A percentile compares a stretch with the other conserved stretches of the same genome.
phyloP scores from a whole-genome alignment of 2,329 filamentous ascomycete genomes.

The Aspergillus sp. region DNA sequence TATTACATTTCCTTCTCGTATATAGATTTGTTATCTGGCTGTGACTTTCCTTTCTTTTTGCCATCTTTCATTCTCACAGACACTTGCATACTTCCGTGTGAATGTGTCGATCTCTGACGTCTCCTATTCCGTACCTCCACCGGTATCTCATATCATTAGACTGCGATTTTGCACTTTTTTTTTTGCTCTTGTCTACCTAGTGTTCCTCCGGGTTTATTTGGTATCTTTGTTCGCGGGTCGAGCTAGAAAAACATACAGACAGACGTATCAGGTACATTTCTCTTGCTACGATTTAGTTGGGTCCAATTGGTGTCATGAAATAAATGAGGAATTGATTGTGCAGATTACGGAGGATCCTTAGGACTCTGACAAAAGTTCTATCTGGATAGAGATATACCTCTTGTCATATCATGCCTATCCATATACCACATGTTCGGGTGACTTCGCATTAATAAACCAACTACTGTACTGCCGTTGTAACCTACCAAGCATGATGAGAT shows the following conservation, averaged over 20 bases:
- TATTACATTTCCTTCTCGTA: constrained; percentile 2
- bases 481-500: constrained; percentile 7
- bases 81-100: not conserved
- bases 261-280: not conserved
- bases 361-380: too few species aligned
- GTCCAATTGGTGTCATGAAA: not conserved
- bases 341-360: not conserved
- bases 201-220: not conserved
- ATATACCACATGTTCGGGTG: too few species aligned
- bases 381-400: too few species aligned
- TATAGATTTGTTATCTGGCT: constrained; percentile 9
- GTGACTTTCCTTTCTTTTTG: not conserved
- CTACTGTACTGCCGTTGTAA: not conserved
- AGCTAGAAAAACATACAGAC: constrained; percentile 2
- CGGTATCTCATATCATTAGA: not conserved
- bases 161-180: not conserved
- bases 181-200: not conserved
- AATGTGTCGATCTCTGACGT: not conserved
- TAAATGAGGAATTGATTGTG: not conserved
- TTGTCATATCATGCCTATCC: too few species aligned
- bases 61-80: not conserved
- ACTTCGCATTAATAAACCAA: constrained; percentile 19
- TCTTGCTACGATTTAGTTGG: not conserved
- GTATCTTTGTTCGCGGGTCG: constrained; percentile 10
- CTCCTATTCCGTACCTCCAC: not conserved